These are phyloP conservation scores for Termitomyces sp. DNA, from an alignment of 768 basidiomycete species.

Conservation along the genomic window DNA sequence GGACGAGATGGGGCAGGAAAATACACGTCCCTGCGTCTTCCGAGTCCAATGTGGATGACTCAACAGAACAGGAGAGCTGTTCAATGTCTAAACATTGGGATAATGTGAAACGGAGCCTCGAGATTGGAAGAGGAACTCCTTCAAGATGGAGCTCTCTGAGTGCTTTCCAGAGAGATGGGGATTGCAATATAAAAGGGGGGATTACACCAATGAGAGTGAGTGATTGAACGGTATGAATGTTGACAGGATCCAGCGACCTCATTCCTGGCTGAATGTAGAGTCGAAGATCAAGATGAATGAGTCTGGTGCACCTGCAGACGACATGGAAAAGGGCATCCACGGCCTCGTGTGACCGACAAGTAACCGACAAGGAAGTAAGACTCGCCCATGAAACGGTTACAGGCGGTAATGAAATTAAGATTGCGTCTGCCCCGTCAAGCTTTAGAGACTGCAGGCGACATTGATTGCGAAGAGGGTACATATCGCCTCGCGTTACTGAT, in stretches of 20 bases:
- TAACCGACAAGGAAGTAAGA: not conserved
- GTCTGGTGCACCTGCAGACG: not conserved
- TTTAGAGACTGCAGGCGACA: not conserved
- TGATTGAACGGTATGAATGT: not conserved
- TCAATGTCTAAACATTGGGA: not conserved
- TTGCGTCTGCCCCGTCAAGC: not conserved
- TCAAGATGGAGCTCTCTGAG: not conserved
- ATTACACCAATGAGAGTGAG: not conserved
- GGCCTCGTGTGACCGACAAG: not conserved
- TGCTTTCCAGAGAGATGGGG: not conserved
- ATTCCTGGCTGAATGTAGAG: not conserved
- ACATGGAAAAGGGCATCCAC: not conserved
- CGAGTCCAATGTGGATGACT: not conserved
- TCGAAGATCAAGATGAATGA: not conserved
- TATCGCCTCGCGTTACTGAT: too few species aligned
- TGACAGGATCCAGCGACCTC: not conserved
- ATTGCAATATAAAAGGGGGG: not conserved
- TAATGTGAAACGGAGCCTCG: not conserved
- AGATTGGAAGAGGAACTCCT: not conserved
- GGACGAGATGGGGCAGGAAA: not conserved
- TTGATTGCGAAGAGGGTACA: too few species aligned
- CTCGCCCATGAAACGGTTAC: not conserved
- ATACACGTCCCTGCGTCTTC: not conserved
- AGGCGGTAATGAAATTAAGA: not conserved
- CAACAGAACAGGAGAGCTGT: not conserved